A percentile compares a stretch with the other conserved stretches of the same genome.
phyloP scores from a whole-genome alignment of 2,329 filamentous ascomycete species.

The Pseudogymnoascus sp. region DNA sequence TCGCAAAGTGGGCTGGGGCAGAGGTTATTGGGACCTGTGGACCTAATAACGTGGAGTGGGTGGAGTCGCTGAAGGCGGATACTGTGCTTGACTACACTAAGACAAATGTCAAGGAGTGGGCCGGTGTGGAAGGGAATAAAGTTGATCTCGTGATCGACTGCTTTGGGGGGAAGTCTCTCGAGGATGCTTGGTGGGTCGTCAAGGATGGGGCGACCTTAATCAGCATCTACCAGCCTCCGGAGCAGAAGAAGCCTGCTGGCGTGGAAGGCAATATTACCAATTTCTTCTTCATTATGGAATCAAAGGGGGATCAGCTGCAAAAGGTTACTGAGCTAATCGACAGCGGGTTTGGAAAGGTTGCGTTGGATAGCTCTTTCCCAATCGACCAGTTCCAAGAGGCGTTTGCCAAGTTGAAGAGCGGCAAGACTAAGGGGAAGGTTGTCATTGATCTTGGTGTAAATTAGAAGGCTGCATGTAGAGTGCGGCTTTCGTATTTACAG shows the following conservation, averaged over 20 bases:
- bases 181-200: slow-evolving; percentile 36
- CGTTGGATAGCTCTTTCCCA: slow-evolving; percentile 37
- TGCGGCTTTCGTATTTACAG: background rate
- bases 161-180: slow-evolving; percentile 34
- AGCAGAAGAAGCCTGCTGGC: slow-evolving; percentile 25
- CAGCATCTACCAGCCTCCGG: slow-evolving; percentile 34
- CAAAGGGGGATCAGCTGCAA: slow-evolving; percentile 31
- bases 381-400: slow-evolving; percentile 35
- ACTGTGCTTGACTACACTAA: slow-evolving; percentile 36
- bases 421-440: slow-evolving; percentile 38
- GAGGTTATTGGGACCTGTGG: slow-evolving; percentile 36
- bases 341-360: slow-evolving; percentile 28
- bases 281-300: slow-evolving; percentile 37
- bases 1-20: slow-evolving; percentile 32
- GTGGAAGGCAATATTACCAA: slow-evolving; percentile 27
- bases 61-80: slow-evolving; percentile 34
- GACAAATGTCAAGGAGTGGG: slow-evolving; percentile 30
- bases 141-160: slow-evolving; percentile 41
- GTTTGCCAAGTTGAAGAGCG: slow-evolving; percentile 33
- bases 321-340: slow-evolving; percentile 35
- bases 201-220: slow-evolving; percentile 32
- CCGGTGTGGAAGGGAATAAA: slow-evolving; percentile 22
- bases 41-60: slow-evolving; percentile 32
- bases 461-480: background rate
- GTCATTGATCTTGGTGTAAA: slow-evolving; percentile 27